Conservation (phyloP, 2,329 filamentous ascomycete genomes). For the Myriosclerotinia duriaeana region DNA sequence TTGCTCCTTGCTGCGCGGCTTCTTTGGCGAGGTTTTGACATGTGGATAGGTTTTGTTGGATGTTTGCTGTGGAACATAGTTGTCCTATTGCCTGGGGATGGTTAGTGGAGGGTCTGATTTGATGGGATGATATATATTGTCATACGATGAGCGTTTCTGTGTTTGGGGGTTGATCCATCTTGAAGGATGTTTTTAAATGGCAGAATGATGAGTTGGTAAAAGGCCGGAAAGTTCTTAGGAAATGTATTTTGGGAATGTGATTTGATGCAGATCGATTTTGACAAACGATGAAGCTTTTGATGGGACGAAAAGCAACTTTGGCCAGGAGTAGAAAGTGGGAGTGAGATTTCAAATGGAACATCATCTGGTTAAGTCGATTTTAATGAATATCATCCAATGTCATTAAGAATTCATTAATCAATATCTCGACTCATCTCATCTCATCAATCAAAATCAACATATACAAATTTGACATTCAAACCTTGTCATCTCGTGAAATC, state of each 20-base stretch:
- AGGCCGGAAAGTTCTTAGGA: background rate
- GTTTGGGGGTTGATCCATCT: background rate
- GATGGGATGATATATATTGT: background rate
- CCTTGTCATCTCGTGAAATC: background rate
- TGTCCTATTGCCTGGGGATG: slow-evolving; percentile 74
- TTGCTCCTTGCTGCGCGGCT: slow-evolving; percentile 73
- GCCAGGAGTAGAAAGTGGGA: slow-evolving; percentile 29
- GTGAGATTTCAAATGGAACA: slow-evolving; percentile 6
- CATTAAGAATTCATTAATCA: too few species aligned
- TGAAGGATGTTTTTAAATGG: background rate
- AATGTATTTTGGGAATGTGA: background rate
- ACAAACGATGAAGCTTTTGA: slow-evolving; percentile 5
- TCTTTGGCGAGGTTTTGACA: slow-evolving; percentile 71
- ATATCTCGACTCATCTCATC: too few species aligned
- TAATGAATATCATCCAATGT: too few species aligned
- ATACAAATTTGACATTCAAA: too few species aligned
- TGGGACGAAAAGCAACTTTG: slow-evolving; percentile 33
- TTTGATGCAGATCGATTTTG: slow-evolving; percentile 17
- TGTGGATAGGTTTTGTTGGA: slow-evolving; percentile 72
- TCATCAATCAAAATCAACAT: too few species aligned
- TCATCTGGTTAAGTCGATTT: too few species aligned
- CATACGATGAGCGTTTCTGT: slow-evolving; percentile 19
- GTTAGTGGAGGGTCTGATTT: background rate
- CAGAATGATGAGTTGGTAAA: background rate
- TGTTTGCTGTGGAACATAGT: slow-evolving; percentile 80